Evolutionary conservation across 495 filamentous ascomycete species (phyloP).

Genomic region (Trichoderma virens): DNA sequence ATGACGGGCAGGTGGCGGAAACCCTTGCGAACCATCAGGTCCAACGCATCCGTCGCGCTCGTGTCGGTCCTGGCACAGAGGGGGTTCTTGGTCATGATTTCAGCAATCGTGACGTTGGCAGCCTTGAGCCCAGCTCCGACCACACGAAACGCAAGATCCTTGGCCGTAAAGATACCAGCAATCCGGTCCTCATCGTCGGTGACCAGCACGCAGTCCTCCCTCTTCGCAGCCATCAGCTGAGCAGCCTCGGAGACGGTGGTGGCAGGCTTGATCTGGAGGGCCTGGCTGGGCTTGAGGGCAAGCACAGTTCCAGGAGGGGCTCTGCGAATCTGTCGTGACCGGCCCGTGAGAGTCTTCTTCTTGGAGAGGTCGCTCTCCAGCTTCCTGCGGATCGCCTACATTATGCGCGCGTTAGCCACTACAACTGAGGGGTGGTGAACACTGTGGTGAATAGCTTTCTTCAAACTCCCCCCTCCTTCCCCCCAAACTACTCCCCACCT

Average conservation of each 20-base stretch:
- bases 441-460: slow-evolving; percentile 10
- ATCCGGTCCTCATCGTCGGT: slow-evolving; percentile 98
- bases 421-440: background rate
- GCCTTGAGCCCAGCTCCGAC: slow-evolving; percentile 91
- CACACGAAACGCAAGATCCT: slow-evolving; percentile 95
- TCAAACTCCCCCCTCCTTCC: background rate
- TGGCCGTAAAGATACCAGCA: slow-evolving; percentile 97
- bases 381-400: slow-evolving; percentile 88
- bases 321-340: slow-evolving; percentile 78
- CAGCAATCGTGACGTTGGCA: slow-evolving; percentile 80
- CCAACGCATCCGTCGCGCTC: slow-evolving; percentile 92
- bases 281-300: slow-evolving; percentile 86
- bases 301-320: slow-evolving; percentile 94
- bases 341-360: slow-evolving; percentile 72
- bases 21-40: slow-evolving; percentile 96
- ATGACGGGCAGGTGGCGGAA: slow-evolving; percentile 97
- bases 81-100: slow-evolving; percentile 99
- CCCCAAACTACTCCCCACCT: background rate
- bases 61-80: slow-evolving; percentile 96
- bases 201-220: slow-evolving; percentile 97
- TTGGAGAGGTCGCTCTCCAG: slow-evolving; percentile 97
- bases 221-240: slow-evolving; percentile 97
- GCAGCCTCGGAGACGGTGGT: slow-evolving; percentile 94
- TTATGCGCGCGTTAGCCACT: slow-evolving; percentile 22
- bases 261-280: slow-evolving; percentile 93